Conservation (phyloP, 1,284 basidiomycete genomes). For the Hymenochaete sp. region DNA sequence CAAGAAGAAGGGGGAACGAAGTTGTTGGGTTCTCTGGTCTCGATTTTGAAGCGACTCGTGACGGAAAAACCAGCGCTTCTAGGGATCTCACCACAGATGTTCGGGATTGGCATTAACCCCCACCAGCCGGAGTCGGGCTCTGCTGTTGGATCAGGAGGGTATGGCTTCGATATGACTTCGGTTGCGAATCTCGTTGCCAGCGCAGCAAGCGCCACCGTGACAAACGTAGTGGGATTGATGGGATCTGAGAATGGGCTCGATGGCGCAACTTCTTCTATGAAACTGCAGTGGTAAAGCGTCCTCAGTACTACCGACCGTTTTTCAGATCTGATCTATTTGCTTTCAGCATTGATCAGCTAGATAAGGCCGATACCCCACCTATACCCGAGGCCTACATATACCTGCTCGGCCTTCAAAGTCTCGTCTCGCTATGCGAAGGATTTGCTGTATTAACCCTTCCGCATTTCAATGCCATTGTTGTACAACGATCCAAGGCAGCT, state of each 20-base stretch:
- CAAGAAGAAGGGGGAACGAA: conserved; percentile 51
- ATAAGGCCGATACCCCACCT: conserved; percentile 88
- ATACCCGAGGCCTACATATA: conserved; percentile 92
- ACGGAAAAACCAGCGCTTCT: conserved; percentile 82
- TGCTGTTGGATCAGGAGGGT: conserved; percentile 23
- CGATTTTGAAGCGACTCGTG: conserved; percentile 73
- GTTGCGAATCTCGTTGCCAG: conserved; percentile 79
- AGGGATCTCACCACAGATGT: conserved; percentile 72
- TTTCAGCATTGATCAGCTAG: conserved; percentile 85
- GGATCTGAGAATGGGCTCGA: conserved; percentile 61
- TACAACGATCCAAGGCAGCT: conserved; percentile 55
- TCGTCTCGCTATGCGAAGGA: conserved; percentile 83
- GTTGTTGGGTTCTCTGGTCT: conserved; percentile 74
- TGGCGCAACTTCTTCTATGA: conserved; percentile 66
- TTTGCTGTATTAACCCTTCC: conserved; percentile 69
- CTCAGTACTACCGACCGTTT: conserved; percentile 1
- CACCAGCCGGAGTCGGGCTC: conserved; percentile 29
- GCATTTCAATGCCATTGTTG: conserved; percentile 56
- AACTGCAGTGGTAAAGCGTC: conserved; percentile 68
- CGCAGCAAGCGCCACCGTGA: conserved; percentile 73
- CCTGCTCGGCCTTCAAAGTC: conserved; percentile 82
- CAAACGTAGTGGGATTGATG: conserved; percentile 65
- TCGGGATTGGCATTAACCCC: conserved; percentile 58
- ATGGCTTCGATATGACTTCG: conserved; percentile 55
- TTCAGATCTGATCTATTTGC: neutral